Percentiles rank a stretch among this genome's conserved stretches.
Evolutionary conservation across 2,329 filamentous ascomycete species (phyloP).

Genomic region (Beauveria varroae): DNA sequence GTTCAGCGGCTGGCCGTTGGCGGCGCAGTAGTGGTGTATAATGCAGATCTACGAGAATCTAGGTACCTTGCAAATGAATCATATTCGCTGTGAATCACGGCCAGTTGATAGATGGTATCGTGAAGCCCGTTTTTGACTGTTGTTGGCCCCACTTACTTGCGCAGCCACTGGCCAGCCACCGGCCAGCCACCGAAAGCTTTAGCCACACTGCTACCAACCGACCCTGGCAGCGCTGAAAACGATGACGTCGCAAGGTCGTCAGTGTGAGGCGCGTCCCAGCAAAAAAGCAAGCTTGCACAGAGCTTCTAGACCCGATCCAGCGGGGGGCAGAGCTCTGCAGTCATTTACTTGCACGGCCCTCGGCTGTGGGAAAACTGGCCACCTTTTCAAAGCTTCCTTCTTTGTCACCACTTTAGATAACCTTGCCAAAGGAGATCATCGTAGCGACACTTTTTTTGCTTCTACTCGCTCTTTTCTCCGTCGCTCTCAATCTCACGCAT

Average conservation of each 20-base stretch:
- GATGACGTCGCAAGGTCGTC: conserved; percentile 8
- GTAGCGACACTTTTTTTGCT: not conserved
- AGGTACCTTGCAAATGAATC: not conserved
- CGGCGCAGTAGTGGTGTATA: not conserved
- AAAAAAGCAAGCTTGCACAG: not conserved
- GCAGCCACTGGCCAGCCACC: not conserved
- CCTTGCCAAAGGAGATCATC: not conserved
- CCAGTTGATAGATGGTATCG: too few species aligned
- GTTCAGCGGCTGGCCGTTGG: not conserved
- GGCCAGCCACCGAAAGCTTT: not conserved
- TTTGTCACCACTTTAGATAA: not conserved
- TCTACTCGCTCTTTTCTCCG: not conserved
- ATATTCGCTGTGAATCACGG: not conserved
- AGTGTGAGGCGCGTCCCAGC: not conserved
- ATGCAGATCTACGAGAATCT: not conserved
- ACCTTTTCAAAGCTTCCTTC: conserved; percentile 2
- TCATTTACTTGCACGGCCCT: not conserved
- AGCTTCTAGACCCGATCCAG: conserved; percentile 9
- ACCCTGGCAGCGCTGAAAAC: not conserved
- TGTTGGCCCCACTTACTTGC: too few species aligned
- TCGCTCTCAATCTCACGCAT: not conserved
- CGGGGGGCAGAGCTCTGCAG: not conserved
- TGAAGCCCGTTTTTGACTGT: too few species aligned
- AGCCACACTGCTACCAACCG: not conserved
- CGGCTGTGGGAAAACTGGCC: conserved; percentile 3